Percentiles rank a stretch among this genome's conserved stretches.
These are phyloP conservation scores for Candida ficus DNA, from an alignment of 805 yeast species.

Conservation along the genomic window DNA sequence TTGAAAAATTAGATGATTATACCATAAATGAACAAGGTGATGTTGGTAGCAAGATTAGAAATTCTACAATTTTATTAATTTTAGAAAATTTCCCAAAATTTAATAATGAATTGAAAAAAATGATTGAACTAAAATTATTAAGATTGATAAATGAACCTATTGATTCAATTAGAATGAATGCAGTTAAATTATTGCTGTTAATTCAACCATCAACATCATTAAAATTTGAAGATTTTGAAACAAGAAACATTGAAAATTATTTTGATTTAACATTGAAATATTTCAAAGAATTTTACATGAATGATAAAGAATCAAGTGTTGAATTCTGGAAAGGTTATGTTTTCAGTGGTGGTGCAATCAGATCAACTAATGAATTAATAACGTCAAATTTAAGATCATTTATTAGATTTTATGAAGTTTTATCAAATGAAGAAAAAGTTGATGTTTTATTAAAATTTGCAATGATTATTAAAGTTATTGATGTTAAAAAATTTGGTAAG, in stretches of 20 bases:
- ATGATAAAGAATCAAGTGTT: slow-evolving; percentile 12
- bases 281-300: slow-evolving; percentile 15
- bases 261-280: slow-evolving; percentile 24
- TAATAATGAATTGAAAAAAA: slow-evolving; percentile 5
- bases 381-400: slow-evolving; percentile 38
- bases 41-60: slow-evolving; percentile 76
- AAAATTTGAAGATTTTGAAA: slow-evolving; percentile 7
- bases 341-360: slow-evolving; percentile 52
- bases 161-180: slow-evolving; percentile 42
- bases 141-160: slow-evolving; percentile 62
- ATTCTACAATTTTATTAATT: slow-evolving; percentile 41
- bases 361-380: slow-evolving; percentile 42
- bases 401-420: slow-evolving; percentile 23
- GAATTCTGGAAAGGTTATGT: slow-evolving; percentile 54
- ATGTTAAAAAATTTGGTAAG: slow-evolving; percentile 2
- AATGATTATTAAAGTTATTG: slow-evolving; percentile 24
- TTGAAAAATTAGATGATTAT: slow-evolving; percentile 63
- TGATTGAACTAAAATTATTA: slow-evolving; percentile 35
- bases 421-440: slow-evolving; percentile 10
- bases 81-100: slow-evolving; percentile 22
- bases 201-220: slow-evolving; percentile 16
- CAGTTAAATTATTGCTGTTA: slow-evolving; percentile 35
- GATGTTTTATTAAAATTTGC: slow-evolving; percentile 23
- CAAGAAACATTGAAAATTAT: slow-evolving; percentile 22
- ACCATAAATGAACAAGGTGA: slow-evolving; percentile 81